Conservation (phyloP, 371 early-diverging fungal species). For the Mortierella sp. region DNA sequence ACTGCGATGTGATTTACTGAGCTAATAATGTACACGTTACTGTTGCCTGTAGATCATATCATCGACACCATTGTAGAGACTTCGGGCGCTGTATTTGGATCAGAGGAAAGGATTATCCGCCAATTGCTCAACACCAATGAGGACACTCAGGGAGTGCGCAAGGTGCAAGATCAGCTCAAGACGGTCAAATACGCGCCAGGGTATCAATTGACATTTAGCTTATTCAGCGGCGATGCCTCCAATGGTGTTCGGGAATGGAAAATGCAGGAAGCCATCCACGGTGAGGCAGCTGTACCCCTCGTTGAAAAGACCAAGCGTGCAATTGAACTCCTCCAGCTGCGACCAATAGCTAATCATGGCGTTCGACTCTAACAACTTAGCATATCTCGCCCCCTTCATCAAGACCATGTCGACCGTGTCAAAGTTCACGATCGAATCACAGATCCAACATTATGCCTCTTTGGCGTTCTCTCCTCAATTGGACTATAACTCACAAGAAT, state of each 20-base stretch:
- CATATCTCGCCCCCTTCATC: constrained; percentile 52
- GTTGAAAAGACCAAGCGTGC: neutral
- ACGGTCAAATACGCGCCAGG: constrained; percentile 80
- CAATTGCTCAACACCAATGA: constrained; percentile 43
- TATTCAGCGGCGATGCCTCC: constrained; percentile 84
- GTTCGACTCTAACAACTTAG: constrained; percentile 2
- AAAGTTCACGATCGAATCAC: constrained; percentile 57
- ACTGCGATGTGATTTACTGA: neutral
- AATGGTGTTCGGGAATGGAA: constrained; percentile 78
- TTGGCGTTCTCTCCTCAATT: constrained; percentile 74
- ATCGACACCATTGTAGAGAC: constrained; percentile 28
- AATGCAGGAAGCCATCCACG: constrained; percentile 73
- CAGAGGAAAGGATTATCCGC: constrained; percentile 52
- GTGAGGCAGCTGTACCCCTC: constrained; percentile 42
- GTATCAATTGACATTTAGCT: constrained; percentile 84
- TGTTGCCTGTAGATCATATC: constrained; percentile 29
- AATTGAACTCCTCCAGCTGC: constrained; percentile 19
- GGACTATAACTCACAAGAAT: constrained; percentile 55
- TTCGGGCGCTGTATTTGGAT: constrained; percentile 58
- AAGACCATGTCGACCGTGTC: constrained; percentile 52
- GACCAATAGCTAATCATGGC: neutral
- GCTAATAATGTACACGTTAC: neutral
- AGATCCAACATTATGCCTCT: constrained; percentile 80
- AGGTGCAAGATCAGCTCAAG: constrained; percentile 73
- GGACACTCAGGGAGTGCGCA: constrained; percentile 9